Percentiles rank a stretch among this genome's conserved stretches.
phyloP scores from a whole-genome alignment of 495 filamentous ascomycete species.

The Trichoderma parareesei region DNA sequence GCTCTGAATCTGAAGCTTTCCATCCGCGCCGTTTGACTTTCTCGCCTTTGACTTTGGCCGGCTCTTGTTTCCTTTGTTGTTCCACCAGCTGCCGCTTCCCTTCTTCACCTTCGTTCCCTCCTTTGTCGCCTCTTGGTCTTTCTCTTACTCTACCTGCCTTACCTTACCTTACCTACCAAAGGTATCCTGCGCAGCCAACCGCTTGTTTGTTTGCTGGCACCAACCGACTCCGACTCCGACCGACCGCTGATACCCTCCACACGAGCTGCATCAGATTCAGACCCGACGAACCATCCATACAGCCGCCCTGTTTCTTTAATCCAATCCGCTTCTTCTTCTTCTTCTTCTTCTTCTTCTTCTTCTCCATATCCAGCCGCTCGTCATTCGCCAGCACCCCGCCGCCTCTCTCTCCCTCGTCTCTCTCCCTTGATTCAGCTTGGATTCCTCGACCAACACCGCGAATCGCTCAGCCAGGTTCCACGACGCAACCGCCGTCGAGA shows the following conservation, averaged over 20 bases:
- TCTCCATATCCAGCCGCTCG: neutral
- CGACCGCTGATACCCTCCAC: constrained; percentile 23
- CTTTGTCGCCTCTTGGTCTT: neutral
- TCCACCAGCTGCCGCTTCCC: neutral
- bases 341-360: neutral
- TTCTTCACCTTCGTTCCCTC: constrained; percentile 7
- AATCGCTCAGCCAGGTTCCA: constrained; percentile 44
- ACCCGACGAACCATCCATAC: constrained; percentile 14
- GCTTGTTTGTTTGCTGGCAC: too few species aligned
- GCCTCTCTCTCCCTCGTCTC: constrained; percentile 4
- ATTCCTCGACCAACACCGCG: constrained; percentile 39
- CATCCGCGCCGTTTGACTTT: neutral
- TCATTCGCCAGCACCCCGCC: neutral
- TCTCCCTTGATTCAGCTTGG: constrained; percentile 29
- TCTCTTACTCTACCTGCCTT: neutral
- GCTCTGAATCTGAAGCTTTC: too few species aligned
- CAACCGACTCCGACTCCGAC: constrained; percentile 15
- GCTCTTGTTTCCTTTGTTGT: constrained; percentile 1
- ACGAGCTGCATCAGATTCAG: constrained; percentile 18
- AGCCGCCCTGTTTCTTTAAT: neutral
- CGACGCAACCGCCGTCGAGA: constrained; percentile 43
- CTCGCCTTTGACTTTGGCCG: neutral
- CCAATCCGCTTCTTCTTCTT: neutral
- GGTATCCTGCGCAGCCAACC: neutral
- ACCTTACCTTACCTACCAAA: neutral